Conservation (phyloP, 768 basidiomycete species). For the Amanita fuliginea region DNA sequence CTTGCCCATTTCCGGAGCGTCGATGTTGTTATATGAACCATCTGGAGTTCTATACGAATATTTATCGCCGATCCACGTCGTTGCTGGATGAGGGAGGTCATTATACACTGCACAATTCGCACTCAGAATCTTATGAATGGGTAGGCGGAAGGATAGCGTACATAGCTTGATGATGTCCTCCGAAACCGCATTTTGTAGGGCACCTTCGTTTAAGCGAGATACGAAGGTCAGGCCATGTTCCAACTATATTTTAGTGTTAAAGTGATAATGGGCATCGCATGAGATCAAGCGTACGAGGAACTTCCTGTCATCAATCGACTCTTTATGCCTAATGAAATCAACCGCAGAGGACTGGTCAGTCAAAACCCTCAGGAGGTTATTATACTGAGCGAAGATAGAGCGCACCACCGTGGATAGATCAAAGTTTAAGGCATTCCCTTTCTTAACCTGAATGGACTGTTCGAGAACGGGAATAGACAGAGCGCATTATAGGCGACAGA, state of each 20-base stretch:
- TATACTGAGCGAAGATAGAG: background rate
- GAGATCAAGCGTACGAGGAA: conserved; percentile 41
- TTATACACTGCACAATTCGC: conserved; percentile 47
- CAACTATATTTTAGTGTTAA: conserved; percentile 30
- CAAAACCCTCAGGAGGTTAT: background rate
- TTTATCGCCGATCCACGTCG: conserved; percentile 51
- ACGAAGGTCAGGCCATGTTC: conserved; percentile 61
- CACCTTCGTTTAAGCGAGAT: conserved; percentile 43
- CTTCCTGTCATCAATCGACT: conserved; percentile 68
- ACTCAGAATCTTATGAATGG: background rate
- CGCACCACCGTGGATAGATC: conserved; percentile 34
- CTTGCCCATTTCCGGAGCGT: conserved; percentile 62
- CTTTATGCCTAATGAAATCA: conserved; percentile 49
- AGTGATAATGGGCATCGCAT: background rate
- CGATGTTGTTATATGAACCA: conserved; percentile 67
- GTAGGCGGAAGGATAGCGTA: conserved; percentile 22
- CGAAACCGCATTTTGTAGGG: conserved; percentile 23
- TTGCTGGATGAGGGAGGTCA: conserved; percentile 71
- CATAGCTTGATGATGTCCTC: conserved; percentile 44
- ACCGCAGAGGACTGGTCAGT: conserved; percentile 39
- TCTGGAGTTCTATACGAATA: conserved; percentile 67
- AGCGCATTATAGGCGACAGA: conserved; percentile 9
- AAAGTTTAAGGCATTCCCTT: conserved; percentile 23
- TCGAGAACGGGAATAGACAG: background rate
- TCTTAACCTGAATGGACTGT: conserved; percentile 29